Evolutionary conservation across 192 early-diverging fungal species (phyloP), one percentile per base, ranked within the genome.

Genomic region (Dissophora ornata): DNA sequence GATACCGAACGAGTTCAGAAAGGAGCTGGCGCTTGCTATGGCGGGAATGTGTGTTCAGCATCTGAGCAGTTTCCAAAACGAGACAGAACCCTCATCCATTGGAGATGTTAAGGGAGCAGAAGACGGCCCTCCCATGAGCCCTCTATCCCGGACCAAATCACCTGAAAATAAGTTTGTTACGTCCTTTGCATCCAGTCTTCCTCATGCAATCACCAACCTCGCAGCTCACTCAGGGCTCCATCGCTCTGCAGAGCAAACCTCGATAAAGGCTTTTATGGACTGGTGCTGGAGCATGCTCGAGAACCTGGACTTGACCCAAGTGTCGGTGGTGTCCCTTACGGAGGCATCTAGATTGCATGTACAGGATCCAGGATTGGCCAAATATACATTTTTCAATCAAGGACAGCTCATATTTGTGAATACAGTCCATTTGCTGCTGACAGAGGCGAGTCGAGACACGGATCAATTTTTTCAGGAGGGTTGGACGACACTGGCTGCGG

Each of bases 401-500:
- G 54, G 58, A 4, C 82, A 86, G 22, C 48, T 56, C 3, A 59
- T 71, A 1, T 68, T 86, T 9, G 47, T 84, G 21, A 69, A 55
- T 5, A 81, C 80, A 26, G 44, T 82, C 4, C 67, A 68, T 5
- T 59, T 86, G 47, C 60, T 84, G 42, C 49, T 86, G 15, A 81
- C 82, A 19, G 34, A 57, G 21, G 67, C 82, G 1, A 81, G 81
- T 28, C 79, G 85, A 7, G 53, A 77, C 16, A 15, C 59, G 10
- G 73, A 67, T 7, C 71, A 77, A 42, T 86, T 84, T 46, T 30
- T 86, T 16, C 69, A 73, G 32, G 50, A 80, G 41, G 85, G 85
- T 16, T 86, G 85, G 85, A 33, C 65, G 1, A 81, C 75, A 12
- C 40, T 84, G 24, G 52, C 58, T 7, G 33, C 62, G 9, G 70